phyloP scores from a whole-genome alignment of 2,329 filamentous ascomycete genomes.

The Penicillium brasilianum region DNA sequence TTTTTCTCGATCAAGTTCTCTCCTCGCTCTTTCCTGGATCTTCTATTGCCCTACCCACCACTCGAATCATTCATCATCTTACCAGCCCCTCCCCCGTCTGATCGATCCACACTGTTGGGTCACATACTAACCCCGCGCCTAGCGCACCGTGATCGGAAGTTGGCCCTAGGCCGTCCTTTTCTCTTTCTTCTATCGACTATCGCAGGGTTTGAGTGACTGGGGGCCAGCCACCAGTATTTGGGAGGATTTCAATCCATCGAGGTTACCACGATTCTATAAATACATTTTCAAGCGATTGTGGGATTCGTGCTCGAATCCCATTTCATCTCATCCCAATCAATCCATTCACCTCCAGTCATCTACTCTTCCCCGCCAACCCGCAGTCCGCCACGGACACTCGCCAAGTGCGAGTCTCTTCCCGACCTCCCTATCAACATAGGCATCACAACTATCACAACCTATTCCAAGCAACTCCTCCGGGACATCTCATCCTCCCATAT shows the following conservation, averaged over 20 bases:
- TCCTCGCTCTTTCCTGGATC: no score
- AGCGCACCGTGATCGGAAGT: constrained; percentile 21
- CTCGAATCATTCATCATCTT: neutral
- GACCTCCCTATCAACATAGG: neutral
- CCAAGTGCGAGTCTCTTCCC: neutral
- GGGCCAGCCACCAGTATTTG: constrained; percentile 16
- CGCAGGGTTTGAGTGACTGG: neutral
- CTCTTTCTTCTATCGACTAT: neutral
- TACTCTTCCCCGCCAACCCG: constrained; percentile 2
- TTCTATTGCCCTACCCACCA: neutral
- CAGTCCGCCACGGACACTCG: constrained; percentile 7
- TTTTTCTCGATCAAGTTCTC: constrained; percentile 7
- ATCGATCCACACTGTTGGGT: constrained; percentile 21
- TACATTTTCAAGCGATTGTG: constrained; percentile 15
- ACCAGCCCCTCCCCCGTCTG: constrained; percentile 8
- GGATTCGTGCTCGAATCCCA: constrained; percentile 3
- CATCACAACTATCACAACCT: neutral
- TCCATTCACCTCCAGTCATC: constrained; percentile 6
- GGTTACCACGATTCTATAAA: constrained; percentile 24
- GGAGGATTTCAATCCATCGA: constrained; percentile 10
- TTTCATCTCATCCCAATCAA: neutral
- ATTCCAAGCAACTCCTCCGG: neutral
- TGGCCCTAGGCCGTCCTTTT: constrained; percentile 1
- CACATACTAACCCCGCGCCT: constrained; percentile 8
- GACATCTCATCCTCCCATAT: neutral